Evolutionary conservation across 352 stramenopile species (phyloP).

Genomic region (Pythium scleroteichum): DNA sequence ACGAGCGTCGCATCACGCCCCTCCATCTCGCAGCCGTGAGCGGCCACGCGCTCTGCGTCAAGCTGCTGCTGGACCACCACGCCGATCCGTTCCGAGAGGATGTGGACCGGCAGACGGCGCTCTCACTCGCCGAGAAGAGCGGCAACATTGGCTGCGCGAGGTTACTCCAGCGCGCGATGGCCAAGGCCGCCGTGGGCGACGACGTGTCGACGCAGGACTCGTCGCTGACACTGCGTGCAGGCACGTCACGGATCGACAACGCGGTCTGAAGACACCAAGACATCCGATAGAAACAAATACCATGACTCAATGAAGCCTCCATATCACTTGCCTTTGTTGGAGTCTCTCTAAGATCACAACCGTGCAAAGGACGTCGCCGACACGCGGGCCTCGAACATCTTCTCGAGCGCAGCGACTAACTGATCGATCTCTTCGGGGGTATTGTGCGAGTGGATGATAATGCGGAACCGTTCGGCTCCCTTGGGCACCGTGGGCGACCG

Average conservation of each 20-base stretch:
- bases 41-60: conserved; percentile 77
- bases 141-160: conserved; percentile 78
- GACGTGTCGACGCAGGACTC: conserved; percentile 26
- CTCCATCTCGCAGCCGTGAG: conserved; percentile 72
- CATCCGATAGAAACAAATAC: neutral
- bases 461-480: conserved; percentile 93
- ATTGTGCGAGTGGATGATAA: conserved; percentile 97
- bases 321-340: neutral
- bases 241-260: conserved; percentile 61
- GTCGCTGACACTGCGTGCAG: conserved; percentile 64
- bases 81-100: conserved; percentile 82
- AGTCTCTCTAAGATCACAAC: conserved; percentile 3
- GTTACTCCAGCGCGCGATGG: conserved; percentile 77
- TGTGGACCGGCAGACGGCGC: conserved; percentile 68
- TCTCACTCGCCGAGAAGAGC: conserved; percentile 67
- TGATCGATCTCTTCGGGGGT: conserved; percentile 79
- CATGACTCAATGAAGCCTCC: too few relatives aligned
- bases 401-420: conserved; percentile 53
- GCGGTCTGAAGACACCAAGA: conserved; percentile 46
- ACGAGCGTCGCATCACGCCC: conserved; percentile 75
- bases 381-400: conserved; percentile 38
- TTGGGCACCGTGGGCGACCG: conserved; percentile 94
- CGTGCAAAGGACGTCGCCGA: neutral
- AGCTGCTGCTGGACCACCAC: conserved; percentile 78
- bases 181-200: conserved; percentile 60